Base-by-base conservation (phyloP, 2,329 filamentous ascomycete species). In the Cordyceps javanica region DNA sequence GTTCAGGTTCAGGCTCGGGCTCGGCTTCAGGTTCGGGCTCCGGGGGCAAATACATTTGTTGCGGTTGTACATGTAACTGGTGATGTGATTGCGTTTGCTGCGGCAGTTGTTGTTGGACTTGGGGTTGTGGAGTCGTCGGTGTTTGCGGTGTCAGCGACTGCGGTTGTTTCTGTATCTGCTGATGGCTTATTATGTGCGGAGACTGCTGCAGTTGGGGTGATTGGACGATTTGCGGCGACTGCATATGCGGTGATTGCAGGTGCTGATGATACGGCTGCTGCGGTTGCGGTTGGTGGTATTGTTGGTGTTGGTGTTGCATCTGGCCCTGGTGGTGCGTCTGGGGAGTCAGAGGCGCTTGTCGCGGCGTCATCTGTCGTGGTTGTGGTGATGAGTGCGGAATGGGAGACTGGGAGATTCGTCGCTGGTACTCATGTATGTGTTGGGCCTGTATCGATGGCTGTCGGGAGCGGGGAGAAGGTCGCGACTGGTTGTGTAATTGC, bases 151-250 rank as follows among this genome's bases (percentile, higher is more conserved):
- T 56, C 44, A 45, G 9, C 13, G 54, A 45, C 54, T 56, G 54
- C 5, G 25, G 67, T 32, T 60, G 62, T 36, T 64, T 64, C 21
- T 62, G 65, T 26, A 62, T 60, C n/a, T 60, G 59, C 55, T 64
- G 61, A n/a, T 60, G 61, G 26, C 45, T 57, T 14, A 44, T 50
- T 14, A 57, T 51, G 13, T 57, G 55, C 9, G 62, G 55, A 26
- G 60, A 61, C 25, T 63, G 62, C n/a, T 57, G 55, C 46, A 57
- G 6, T 28, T 57, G 44, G 2, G 55, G 55, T 19, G 55, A 57
- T 9, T 44, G 44, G 10, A n/a, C 30, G 23, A 59, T 59, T 39
- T 61, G 61, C 10, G 53, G 53, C 44, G 53, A 56, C n/a, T 56
- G 53, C 44, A 46, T 21, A 36, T 55, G 52, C 30, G 57, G 60